Conservation (phyloP, 805 yeast species). For the Candida jianshihensis region DNA sequence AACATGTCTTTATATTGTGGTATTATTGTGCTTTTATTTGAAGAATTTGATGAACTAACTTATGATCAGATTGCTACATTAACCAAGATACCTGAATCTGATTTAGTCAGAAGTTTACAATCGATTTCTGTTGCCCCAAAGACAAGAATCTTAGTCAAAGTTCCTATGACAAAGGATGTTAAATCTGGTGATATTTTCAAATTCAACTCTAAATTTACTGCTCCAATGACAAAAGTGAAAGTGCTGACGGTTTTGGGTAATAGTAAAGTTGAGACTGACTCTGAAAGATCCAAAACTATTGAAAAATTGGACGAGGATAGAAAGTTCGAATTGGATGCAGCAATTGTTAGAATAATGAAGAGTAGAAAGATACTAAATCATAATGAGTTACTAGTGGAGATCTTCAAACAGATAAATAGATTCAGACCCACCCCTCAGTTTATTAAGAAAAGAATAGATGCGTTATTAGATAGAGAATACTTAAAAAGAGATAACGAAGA, state of each 20-base stretch:
- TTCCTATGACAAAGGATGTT: slow-evolving; percentile 70
- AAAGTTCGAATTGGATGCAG: slow-evolving; percentile 69
- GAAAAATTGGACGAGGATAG: slow-evolving; percentile 57
- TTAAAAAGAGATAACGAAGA: slow-evolving; percentile 62
- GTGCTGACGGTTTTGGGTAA: slow-evolving; percentile 49
- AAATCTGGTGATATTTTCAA: slow-evolving; percentile 54
- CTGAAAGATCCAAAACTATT: slow-evolving; percentile 35
- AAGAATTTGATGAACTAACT: slow-evolving; percentile 46
- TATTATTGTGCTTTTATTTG: slow-evolving; percentile 69
- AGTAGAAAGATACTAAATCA: slow-evolving; percentile 55
- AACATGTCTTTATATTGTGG: slow-evolving; percentile 78
- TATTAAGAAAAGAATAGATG: slow-evolving; percentile 69
- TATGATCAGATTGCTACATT: slow-evolving; percentile 53
- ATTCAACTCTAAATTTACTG: slow-evolving; percentile 61
- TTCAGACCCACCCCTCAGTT: slow-evolving; percentile 64
- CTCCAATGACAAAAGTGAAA: slow-evolving; percentile 64
- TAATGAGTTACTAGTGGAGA: slow-evolving; percentile 60
- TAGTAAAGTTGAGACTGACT: slow-evolving; percentile 41
- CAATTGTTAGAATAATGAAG: slow-evolving; percentile 84
- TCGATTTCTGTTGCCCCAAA: slow-evolving; percentile 82
- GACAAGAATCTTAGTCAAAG: slow-evolving; percentile 65
- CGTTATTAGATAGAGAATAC: slow-evolving; percentile 74
- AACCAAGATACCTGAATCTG: slow-evolving; percentile 69
- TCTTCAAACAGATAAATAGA: slow-evolving; percentile 52
- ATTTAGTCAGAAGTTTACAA: slow-evolving; percentile 69